phyloP scores from a whole-genome alignment of 2,329 filamentous ascomycete genomes.

The Pestalotiopsis sp. region DNA sequence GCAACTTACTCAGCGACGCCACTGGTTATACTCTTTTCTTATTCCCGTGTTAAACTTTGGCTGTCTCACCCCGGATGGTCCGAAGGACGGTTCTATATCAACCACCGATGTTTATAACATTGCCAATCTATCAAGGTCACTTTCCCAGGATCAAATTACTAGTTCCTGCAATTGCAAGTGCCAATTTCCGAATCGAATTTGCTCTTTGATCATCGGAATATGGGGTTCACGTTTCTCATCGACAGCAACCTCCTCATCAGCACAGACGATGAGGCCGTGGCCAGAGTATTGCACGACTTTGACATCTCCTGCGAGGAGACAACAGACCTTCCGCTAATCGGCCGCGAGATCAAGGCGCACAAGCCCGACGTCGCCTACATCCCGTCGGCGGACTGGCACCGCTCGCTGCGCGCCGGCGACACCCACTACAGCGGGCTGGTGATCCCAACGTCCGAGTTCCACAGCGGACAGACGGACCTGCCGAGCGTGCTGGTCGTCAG shows the following conservation, averaged over 20 bases:
- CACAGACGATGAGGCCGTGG: neutral
- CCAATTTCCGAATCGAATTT: neutral
- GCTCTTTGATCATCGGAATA: neutral
- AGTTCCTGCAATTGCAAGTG: too few relatives aligned
- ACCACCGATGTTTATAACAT: neutral
- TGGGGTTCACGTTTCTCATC: neutral
- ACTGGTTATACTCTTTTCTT: neutral
- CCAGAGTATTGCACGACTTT: neutral
- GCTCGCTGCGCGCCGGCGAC: neutral
- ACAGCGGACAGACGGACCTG: neutral
- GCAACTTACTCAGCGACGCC: neutral
- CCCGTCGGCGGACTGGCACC: neutral
- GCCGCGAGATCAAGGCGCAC: neutral
- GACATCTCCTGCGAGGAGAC: neutral
- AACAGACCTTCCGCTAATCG: neutral
- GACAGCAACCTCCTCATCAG: neutral
- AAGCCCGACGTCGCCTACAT: neutral
- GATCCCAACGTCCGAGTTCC: neutral
- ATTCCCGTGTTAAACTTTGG: neutral
- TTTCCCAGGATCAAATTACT: too few relatives aligned
- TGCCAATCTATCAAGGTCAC: neutral
- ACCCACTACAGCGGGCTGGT: neutral
- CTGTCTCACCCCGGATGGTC: neutral
- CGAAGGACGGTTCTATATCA: neutral
- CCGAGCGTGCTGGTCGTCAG: neutral